Evolutionary conservation across 371 early-diverging fungal genomes (phyloP), one percentile per base, ranked within the genome.

Genomic region (Chytridiales sp.): DNA sequence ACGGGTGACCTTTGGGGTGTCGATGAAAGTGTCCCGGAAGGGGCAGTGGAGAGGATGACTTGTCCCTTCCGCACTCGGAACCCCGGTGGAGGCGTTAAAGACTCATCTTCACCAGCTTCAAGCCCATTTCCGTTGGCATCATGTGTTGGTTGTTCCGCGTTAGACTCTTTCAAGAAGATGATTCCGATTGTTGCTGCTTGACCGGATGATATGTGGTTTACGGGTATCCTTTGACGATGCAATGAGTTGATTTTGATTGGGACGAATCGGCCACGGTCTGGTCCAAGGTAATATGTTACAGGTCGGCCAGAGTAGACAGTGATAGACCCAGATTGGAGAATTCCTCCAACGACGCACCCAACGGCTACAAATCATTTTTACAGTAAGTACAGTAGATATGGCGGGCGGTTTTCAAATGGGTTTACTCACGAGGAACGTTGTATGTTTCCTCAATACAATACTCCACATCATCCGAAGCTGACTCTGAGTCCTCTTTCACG

Each of bases 361-460:
- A 74, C 62, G 5, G 47, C 49, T 39, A 38, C n/a, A 35, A n/a
- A 17, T 4, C 3, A 15, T 34, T 9, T 35, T 22, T 22, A 30
- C 13, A 34, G 38, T 4, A 15, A 22, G 36, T 17, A 36, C 31
- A 32, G 15, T 15, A 15, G 4, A 58, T 36, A 50, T 5, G 26
- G 38, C n/a, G 22, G 21, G 35, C 22, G 21, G 38, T 13, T 26
- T 17, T 9, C 13, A 11, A 36, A 11, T 19, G 21, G 24, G 15
- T 5, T 19, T 30, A 30, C 47, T 31, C 44, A 44, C 64, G 62
- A 1, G 77, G 78, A 6, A 80, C 73, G 30, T 47, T 47, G 65
- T 74, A 80, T 11, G 74, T 54, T 31, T 80, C 79, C 46, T 78
- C 75, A 31, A 79, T 62, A 26, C 73, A 65, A 47, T 66, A 80